phyloP scores from a whole-genome alignment of 257 asterid genomes.

The Lycium barbarum region DNA sequence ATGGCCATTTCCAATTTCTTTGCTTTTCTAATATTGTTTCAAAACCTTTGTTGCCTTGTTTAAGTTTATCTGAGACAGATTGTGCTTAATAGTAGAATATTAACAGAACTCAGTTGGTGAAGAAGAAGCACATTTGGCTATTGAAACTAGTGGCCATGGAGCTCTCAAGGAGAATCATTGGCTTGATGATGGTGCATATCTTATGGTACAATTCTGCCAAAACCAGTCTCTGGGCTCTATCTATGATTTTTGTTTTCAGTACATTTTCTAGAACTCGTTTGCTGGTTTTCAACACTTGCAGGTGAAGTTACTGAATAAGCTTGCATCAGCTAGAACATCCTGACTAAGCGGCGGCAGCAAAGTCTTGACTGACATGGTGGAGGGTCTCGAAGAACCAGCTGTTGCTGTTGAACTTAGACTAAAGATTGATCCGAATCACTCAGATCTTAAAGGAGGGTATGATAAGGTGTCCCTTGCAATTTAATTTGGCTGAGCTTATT shows the following conservation, averaged over 20 bases:
- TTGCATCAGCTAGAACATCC: conserved; percentile 93
- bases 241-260: conserved; percentile 8
- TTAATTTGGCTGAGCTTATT: conserved; percentile 24
- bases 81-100: conserved; percentile 34
- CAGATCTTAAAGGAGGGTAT: conserved; percentile 93
- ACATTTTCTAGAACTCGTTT: conserved; percentile 22
- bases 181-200: conserved; percentile 99
- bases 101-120: conserved; percentile 83
- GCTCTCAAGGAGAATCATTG: conserved; percentile 98
- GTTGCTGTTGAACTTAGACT: conserved; percentile 83
- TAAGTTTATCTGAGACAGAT: conserved; percentile 25
- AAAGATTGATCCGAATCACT: conserved; percentile 83
- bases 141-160: conserved; percentile 99
- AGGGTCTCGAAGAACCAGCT: conserved; percentile 86
- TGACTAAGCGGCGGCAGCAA: conserved; percentile 84
- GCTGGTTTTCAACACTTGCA: conserved; percentile 34
- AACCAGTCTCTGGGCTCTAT: neutral
- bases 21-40: neutral
- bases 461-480: conserved; percentile 32
- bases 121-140: conserved; percentile 95
- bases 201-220: conserved; percentile 65
- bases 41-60: conserved; percentile 14
- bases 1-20: neutral
- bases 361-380: conserved; percentile 93
- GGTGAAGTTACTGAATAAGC: conserved; percentile 96